Evolutionary conservation across 495 filamentous ascomycete species (phyloP).

Genomic region (Xylaria longipes): DNA sequence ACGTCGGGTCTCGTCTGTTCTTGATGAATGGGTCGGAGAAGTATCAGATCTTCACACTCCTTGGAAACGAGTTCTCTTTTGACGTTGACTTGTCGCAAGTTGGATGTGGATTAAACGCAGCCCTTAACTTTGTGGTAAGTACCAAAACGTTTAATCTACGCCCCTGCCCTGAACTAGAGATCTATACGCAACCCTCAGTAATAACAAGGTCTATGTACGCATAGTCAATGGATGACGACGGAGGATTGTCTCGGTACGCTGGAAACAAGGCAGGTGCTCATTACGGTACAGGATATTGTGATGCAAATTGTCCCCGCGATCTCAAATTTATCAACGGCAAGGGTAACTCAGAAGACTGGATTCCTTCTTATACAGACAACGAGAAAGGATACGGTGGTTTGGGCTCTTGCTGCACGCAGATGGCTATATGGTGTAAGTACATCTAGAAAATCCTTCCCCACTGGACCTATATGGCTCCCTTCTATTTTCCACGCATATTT

Average conservation of each 20-base stretch:
- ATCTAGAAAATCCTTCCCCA: neutral
- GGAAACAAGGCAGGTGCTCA: slow-evolving; percentile 46
- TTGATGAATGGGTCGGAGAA: neutral
- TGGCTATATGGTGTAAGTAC: slow-evolving; percentile 1
- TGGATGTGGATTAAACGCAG: neutral
- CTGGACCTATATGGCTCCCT: neutral
- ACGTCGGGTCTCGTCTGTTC: neutral
- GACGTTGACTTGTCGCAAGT: slow-evolving; percentile 3
- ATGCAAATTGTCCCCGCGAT: slow-evolving; percentile 58
- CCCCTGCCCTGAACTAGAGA: neutral
- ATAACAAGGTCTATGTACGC: neutral
- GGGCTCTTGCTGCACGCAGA: neutral
- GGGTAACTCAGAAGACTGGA: slow-evolving; percentile 20
- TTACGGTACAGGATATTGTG: slow-evolving; percentile 62
- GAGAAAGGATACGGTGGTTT: neutral
- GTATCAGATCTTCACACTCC: neutral
- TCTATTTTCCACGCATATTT: neutral
- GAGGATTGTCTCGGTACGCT: neutral
- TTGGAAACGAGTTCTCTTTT: neutral
- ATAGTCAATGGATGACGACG: slow-evolving; percentile 1
- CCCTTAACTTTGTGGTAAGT: neutral
- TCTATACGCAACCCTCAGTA: neutral
- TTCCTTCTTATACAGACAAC: neutral
- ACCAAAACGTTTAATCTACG: neutral
- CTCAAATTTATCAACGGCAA: slow-evolving; percentile 52